Percentiles rank a stretch among this genome's conserved stretches.
phyloP scores from a whole-genome alignment of 2,329 filamentous ascomycete species.

The Trichophaea hybrida region DNA sequence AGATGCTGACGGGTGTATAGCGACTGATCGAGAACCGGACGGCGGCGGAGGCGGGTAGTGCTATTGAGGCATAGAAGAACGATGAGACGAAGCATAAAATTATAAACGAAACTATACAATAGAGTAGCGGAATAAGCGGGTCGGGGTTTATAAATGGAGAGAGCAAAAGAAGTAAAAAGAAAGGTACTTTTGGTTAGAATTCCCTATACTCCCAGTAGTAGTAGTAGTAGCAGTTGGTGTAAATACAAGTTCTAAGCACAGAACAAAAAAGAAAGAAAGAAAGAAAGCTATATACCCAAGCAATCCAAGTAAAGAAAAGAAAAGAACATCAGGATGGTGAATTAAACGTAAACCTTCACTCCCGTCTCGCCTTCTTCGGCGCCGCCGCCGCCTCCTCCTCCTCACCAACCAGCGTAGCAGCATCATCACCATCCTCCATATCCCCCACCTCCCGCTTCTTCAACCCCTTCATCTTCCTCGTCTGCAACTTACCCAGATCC shows the following conservation, averaged over 20 bases:
- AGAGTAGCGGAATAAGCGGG: background rate
- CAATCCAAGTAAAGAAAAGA: background rate
- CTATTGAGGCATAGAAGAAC: background rate
- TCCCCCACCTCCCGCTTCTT: constrained; percentile 62
- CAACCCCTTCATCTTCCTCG: constrained; percentile 97
- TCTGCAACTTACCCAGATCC: constrained; percentile 75
- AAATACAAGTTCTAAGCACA: background rate
- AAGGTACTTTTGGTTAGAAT: constrained; percentile 2
- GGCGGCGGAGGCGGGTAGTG: background rate
- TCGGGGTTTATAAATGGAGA: background rate
- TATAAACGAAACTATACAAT: background rate
- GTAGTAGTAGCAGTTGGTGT: background rate
- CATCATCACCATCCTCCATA: constrained; percentile 36
- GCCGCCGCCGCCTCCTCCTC: constrained; percentile 9
- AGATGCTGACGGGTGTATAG: background rate
- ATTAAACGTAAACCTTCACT: background rate
- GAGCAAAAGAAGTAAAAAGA: background rate
- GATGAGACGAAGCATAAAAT: background rate
- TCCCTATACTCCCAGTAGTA: constrained; percentile 1
- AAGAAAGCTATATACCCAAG: constrained; percentile 1
- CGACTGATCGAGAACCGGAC: constrained; percentile 3
- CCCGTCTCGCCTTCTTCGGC: background rate
- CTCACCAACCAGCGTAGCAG: constrained; percentile 22
- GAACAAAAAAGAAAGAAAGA: background rate
- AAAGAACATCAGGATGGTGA: background rate